These are phyloP conservation scores for Ustilago cynodontis DNA, from an alignment of 1,284 basidiomycete genomes.

Conservation along the genomic window DNA sequence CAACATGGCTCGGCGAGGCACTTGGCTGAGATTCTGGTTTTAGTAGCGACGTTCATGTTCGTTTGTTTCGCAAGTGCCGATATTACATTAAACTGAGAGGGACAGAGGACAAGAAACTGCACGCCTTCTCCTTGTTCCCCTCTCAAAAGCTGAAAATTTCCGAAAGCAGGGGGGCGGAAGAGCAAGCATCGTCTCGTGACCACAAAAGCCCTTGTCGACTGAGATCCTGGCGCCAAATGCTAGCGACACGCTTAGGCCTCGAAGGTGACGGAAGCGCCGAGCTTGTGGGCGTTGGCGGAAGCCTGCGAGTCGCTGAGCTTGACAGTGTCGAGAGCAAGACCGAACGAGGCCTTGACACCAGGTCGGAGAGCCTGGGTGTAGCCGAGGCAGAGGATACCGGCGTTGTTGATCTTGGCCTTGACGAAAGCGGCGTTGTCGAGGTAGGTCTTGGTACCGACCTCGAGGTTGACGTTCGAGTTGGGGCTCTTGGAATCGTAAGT, in stretches of 20 bases:
- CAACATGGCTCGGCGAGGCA: background rate
- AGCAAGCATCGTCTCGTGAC: conserved; percentile 13
- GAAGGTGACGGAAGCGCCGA: conserved; percentile 75
- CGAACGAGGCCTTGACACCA: conserved; percentile 93
- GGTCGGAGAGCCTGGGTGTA: conserved; percentile 73
- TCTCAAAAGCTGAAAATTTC: background rate
- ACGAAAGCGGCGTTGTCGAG: conserved; percentile 90
- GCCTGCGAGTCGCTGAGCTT: conserved; percentile 68
- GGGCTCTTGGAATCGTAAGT: conserved; percentile 91
- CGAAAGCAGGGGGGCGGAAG: background rate
- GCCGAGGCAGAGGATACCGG: conserved; percentile 70
- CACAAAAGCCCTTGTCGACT: conserved; percentile 4
- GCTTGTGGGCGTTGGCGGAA: conserved; percentile 72
- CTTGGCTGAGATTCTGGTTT: background rate
- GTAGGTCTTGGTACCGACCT: conserved; percentile 92
- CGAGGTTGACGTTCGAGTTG: conserved; percentile 86
- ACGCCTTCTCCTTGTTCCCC: background rate
- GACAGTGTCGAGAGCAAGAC: conserved; percentile 72
- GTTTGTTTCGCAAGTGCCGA: conserved; percentile 26
- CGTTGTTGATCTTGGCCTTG: conserved; percentile 99
- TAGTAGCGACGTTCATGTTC: conserved; percentile 16
- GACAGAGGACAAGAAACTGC: background rate
- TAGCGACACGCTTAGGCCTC: conserved; percentile 68
- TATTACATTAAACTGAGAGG: conserved; percentile 26
- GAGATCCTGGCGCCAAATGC: background rate